Conservation (phyloP, 192 early-diverging fungal genomes). For the Gonapodya sp. region DNA sequence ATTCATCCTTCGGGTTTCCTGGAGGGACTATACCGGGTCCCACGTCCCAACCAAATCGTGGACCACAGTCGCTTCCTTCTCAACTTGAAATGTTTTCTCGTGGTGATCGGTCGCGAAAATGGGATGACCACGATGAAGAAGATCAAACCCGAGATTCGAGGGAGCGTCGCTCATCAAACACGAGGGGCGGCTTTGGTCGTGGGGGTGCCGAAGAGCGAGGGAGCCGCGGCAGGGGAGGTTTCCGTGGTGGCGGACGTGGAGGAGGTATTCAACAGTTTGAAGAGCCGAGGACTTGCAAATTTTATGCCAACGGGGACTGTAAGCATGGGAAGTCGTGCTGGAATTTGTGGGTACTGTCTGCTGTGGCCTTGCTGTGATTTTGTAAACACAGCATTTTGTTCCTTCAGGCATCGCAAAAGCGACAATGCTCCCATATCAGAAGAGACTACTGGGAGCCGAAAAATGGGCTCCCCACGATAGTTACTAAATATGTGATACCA, state of each 20-base stretch:
- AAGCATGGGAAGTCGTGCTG: background rate
- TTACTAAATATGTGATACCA: too few species aligned
- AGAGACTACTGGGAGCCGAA: background rate
- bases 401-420: background rate
- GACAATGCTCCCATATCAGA: background rate
- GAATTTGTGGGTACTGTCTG: background rate
- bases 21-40: background rate
- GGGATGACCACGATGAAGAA: background rate
- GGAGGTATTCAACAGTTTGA: background rate
- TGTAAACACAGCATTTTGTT: background rate
- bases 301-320: background rate
- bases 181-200: background rate
- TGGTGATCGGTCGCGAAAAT: background rate
- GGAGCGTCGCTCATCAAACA: too few species aligned
- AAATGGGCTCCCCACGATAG: background rate
- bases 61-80: too few species aligned
- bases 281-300: slow-evolving; percentile 1
- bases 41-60: background rate
- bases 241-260: background rate
- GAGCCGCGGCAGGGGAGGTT: background rate
- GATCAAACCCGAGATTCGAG: background rate
- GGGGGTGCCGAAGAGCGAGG: background rate
- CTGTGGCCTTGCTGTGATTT: background rate
- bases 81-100: too few species aligned
- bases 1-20: too few species aligned